Conservation (phyloP, 208 protist species). For the Crithidia brevicula region DNA sequence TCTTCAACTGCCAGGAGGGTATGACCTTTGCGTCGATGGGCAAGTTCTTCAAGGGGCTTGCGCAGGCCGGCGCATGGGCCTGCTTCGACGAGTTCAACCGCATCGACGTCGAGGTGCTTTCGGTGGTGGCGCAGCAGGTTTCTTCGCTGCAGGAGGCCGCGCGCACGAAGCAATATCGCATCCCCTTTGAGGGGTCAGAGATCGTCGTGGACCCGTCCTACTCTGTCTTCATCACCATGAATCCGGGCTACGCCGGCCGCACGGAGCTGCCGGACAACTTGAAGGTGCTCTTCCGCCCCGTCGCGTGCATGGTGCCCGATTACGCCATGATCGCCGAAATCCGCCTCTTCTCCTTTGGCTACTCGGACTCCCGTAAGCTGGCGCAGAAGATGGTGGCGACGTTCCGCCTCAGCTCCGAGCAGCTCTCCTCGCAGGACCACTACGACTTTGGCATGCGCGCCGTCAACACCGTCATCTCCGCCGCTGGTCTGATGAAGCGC, state of each 20-base stretch:
- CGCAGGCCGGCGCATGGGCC: slow-evolving; percentile 95
- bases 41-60: slow-evolving; percentile 98
- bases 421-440: slow-evolving; percentile 98
- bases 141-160: slow-evolving; percentile 94
- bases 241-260: slow-evolving; percentile 98
- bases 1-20: slow-evolving; percentile 98
- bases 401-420: slow-evolving; percentile 97
- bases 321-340: slow-evolving; percentile 99
- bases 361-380: slow-evolving; percentile 94
- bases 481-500: slow-evolving; percentile 96
- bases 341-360: slow-evolving; percentile 98
- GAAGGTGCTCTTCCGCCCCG: slow-evolving; percentile 97
- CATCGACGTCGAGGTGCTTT: slow-evolving; percentile 97
- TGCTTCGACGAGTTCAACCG: slow-evolving; percentile 99
- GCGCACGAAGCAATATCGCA: slow-evolving; percentile 77
- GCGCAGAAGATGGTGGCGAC: slow-evolving; percentile 98
- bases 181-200: slow-evolving; percentile 95
- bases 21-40: slow-evolving; percentile 97
- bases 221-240: slow-evolving; percentile 98
- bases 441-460: slow-evolving; percentile 99
- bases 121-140: slow-evolving; percentile 97
- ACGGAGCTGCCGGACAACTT: slow-evolving; percentile 99
- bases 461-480: slow-evolving; percentile 98
- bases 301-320: slow-evolving; percentile 99
- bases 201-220: slow-evolving; percentile 94